These are phyloP conservation scores for Fusarium illudens DNA, from an alignment of 2,329 filamentous ascomycete genomes.

Conservation along the genomic window DNA sequence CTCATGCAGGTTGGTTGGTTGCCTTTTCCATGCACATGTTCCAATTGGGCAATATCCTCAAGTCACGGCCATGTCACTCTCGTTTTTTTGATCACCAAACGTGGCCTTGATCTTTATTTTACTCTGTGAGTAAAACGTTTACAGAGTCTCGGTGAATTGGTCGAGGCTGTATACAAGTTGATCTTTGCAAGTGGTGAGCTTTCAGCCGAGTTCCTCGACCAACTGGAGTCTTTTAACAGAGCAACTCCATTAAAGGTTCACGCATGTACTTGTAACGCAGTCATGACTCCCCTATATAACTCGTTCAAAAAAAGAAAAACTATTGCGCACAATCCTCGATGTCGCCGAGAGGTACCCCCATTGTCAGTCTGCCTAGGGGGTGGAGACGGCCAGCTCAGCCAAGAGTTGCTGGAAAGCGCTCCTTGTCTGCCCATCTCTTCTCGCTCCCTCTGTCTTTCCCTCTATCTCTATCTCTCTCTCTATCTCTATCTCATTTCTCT, in stretches of 20 bases:
- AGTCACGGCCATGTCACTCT: not conserved
- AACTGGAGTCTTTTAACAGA: not conserved
- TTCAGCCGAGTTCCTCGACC: not conserved
- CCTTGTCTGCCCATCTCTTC: not conserved
- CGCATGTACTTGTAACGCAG: not conserved
- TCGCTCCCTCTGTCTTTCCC: not conserved
- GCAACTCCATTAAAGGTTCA: not conserved
- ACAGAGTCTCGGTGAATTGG: not conserved
- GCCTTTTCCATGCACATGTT: not conserved
- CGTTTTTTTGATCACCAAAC: not conserved
- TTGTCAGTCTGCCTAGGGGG: not conserved
- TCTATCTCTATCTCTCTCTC: not conserved
- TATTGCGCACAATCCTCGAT: not conserved
- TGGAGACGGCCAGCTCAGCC: not conserved
- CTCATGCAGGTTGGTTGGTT: slow-evolving; percentile 21
- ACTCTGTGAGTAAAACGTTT: not conserved
- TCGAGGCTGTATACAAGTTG: not conserved
- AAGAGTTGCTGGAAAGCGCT: not conserved
- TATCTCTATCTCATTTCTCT: not conserved
- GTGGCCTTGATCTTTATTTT: fast-evolving
- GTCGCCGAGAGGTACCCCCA: not conserved
- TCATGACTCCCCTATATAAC: not conserved
- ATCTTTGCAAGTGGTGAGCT: not conserved
- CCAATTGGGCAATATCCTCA: not conserved
- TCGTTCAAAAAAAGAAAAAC: not conserved